Conservation (phyloP, 2,329 filamentous ascomycete genomes). For the Lachnellula subtilissima region DNA sequence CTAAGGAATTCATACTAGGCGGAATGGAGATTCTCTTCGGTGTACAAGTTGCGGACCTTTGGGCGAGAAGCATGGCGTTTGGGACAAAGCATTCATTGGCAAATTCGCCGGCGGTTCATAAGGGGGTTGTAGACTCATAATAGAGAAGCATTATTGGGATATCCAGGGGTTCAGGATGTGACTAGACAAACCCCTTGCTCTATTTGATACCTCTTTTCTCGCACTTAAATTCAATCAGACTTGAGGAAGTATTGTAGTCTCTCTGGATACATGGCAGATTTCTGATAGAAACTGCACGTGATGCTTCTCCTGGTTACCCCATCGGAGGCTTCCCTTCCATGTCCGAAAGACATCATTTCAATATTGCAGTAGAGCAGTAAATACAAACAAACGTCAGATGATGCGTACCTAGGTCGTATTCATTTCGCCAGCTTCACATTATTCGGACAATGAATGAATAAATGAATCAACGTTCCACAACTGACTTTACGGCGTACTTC, state of each 20-base stretch:
- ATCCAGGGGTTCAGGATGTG: background rate
- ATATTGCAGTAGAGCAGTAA: background rate
- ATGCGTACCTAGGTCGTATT: too few species aligned
- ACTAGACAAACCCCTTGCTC: background rate
- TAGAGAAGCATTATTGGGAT: background rate
- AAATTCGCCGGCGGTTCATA: background rate
- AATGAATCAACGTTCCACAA: background rate
- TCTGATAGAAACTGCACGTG: background rate
- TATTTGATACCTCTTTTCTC: background rate
- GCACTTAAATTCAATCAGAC: background rate
- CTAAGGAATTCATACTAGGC: conserved; percentile 2
- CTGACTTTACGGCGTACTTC: background rate
- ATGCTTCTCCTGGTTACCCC: background rate
- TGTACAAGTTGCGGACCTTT: conserved; percentile 16
- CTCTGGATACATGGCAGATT: background rate
- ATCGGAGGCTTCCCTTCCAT: background rate
- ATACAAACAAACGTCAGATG: too few species aligned
- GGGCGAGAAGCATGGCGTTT: conserved; percentile 25
- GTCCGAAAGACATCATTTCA: background rate
- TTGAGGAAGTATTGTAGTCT: background rate
- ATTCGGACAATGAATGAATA: too few species aligned
- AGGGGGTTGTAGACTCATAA: background rate
- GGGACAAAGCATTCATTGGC: conserved; percentile 5
- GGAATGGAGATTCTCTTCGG: conserved; percentile 1
- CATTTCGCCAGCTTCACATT: too few species aligned